phyloP scores from a whole-genome alignment of 2,329 filamentous ascomycete genomes.

The Fusarium praegraminearum region DNA sequence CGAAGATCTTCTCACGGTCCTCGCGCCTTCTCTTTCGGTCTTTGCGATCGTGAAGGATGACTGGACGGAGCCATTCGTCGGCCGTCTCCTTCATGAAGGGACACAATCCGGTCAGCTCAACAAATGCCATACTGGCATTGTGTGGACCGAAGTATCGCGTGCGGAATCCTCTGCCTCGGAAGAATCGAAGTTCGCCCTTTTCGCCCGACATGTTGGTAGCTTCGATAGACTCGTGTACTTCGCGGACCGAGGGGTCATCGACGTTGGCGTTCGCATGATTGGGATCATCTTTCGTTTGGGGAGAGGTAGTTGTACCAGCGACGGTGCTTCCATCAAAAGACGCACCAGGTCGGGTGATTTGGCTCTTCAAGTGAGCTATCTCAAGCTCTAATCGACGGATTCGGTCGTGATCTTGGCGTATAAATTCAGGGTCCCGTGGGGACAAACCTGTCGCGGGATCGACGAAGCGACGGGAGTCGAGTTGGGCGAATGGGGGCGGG shows the following conservation, averaged over 20 bases:
- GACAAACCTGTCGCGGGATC: constrained; percentile 49
- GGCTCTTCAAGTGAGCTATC: constrained; percentile 66
- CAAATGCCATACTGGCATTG: constrained; percentile 71
- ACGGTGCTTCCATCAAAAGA: constrained; percentile 66
- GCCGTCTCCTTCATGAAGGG: constrained; percentile 73
- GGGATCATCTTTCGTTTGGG: constrained; percentile 59
- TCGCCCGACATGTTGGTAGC: constrained; percentile 57
- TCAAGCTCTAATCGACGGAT: constrained; percentile 71
- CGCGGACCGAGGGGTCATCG: constrained; percentile 51
- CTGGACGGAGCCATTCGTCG: constrained; percentile 70
- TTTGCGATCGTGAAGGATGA: constrained; percentile 67
- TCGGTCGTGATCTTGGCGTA: constrained; percentile 66
- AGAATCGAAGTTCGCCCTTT: constrained; percentile 67
- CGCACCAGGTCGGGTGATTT: constrained; percentile 59
- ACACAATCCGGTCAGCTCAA: constrained; percentile 67
- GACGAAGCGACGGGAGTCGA: constrained; percentile 55
- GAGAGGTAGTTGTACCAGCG: constrained; percentile 59
- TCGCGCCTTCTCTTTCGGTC: constrained; percentile 66
- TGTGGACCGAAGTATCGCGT: constrained; percentile 71
- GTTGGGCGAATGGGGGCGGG: constrained; percentile 57
- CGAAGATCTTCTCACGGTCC: constrained; percentile 64
- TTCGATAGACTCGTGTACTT: constrained; percentile 57
- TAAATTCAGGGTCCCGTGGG: constrained; percentile 53
- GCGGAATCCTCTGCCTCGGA: constrained; percentile 69
- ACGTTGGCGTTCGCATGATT: constrained; percentile 48